phyloP scores from a whole-genome alignment of 2,329 filamentous ascomycete species.

The Magnaporthiopsis incrustans region DNA sequence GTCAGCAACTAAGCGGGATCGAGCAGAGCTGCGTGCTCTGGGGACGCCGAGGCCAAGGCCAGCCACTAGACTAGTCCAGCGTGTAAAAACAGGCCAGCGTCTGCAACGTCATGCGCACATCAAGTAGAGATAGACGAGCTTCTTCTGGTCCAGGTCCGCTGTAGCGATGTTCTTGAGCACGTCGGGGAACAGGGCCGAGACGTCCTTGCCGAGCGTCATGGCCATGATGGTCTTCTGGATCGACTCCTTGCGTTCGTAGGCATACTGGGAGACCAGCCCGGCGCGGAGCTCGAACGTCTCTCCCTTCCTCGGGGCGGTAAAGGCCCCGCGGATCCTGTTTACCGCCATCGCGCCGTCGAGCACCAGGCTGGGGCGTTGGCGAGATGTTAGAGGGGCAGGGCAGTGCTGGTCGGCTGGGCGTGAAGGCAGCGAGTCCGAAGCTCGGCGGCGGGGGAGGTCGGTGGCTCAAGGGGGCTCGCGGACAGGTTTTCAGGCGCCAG shows the following conservation, averaged over 20 bases:
- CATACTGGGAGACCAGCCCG: slow-evolving; percentile 96
- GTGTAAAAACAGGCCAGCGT: not conserved
- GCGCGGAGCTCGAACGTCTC: slow-evolving; percentile 97
- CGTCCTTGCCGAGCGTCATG: slow-evolving; percentile 98
- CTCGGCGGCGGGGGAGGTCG: not conserved
- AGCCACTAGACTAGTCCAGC: not conserved
- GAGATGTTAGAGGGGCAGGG: not conserved
- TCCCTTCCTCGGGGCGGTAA: slow-evolving; percentile 87
- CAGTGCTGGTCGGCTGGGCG: slow-evolving; percentile 4
- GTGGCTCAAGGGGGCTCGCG: not conserved
- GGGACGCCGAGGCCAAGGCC: not conserved
- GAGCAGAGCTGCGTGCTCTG: not conserved
- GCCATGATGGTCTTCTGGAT: slow-evolving; percentile 99
- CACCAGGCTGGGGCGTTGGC: not conserved
- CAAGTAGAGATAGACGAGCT: slow-evolving; percentile 95
- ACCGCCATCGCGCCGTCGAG: slow-evolving; percentile 49
- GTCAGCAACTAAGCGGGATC: not conserved
- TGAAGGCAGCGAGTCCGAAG: slow-evolving; percentile 11
- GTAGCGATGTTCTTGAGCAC: slow-evolving; percentile 99
- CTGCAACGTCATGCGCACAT: slow-evolving; percentile 54
- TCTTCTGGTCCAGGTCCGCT: slow-evolving; percentile 92
- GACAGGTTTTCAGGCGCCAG: not conserved
- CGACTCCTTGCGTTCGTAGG: slow-evolving; percentile 96
- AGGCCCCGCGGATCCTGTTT: slow-evolving; percentile 90
- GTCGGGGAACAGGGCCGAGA: slow-evolving; percentile 93